A percentile compares a stretch with the other conserved stretches of the same genome.
phyloP scores from a whole-genome alignment of 2,329 filamentous ascomycete genomes.

The Alternaria triticina region DNA sequence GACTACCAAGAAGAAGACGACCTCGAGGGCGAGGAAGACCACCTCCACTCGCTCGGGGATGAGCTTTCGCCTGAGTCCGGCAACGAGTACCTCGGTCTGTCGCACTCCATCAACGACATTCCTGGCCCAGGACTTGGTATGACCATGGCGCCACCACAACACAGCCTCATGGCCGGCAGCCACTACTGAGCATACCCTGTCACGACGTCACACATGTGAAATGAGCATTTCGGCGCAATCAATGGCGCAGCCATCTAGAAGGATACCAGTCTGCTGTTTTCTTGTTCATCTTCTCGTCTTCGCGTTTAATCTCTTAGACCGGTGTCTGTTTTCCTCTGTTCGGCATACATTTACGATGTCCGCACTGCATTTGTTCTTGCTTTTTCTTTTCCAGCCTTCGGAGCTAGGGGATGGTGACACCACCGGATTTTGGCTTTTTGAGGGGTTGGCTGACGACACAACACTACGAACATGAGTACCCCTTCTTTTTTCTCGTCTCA shows the following conservation, averaged over 20 bases:
- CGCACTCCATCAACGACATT: slow-evolving; percentile 45
- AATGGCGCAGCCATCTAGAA: slow-evolving; percentile 29
- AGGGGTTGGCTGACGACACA: slow-evolving; percentile 18
- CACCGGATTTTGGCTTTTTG: slow-evolving; percentile 16
- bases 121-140: slow-evolving; percentile 43
- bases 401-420: slow-evolving; percentile 15
- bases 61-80: slow-evolving; percentile 78
- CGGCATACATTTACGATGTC: slow-evolving; percentile 20
- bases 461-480: slow-evolving; percentile 26
- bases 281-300: slow-evolving; percentile 24
- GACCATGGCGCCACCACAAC: slow-evolving; percentile 52
- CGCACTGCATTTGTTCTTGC: slow-evolving; percentile 27
- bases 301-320: slow-evolving; percentile 35
- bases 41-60: slow-evolving; percentile 80
- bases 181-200: slow-evolving; percentile 46
- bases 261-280: slow-evolving; percentile 26
- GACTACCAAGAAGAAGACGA: slow-evolving; percentile 81
- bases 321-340: slow-evolving; percentile 19
- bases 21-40: slow-evolving; percentile 86
- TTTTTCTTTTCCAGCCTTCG: slow-evolving; percentile 1
- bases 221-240: slow-evolving; percentile 32
- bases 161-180: slow-evolving; percentile 53
- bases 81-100: slow-evolving; percentile 60
- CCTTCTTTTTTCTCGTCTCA: slow-evolving; percentile 9
- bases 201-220: slow-evolving; percentile 30